These are phyloP conservation scores for Coemansia sp. DNA, from an alignment of 192 early-diverging fungal species.

Conservation along the genomic window DNA sequence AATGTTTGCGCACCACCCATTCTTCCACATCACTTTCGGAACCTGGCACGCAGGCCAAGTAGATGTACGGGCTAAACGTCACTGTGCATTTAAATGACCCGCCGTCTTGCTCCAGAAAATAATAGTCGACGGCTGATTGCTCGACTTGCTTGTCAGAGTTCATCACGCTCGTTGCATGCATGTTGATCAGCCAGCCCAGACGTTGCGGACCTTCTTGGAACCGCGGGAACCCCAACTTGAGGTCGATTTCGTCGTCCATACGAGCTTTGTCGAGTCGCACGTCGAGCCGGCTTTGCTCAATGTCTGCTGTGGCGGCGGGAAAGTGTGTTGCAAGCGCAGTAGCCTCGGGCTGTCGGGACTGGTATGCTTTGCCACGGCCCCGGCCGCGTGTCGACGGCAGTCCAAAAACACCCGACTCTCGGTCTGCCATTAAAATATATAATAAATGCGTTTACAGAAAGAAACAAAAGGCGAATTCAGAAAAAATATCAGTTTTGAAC, in stretches of 20 bases:
- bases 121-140: slow-evolving; percentile 81
- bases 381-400: slow-evolving; percentile 22
- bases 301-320: neutral
- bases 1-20: slow-evolving; percentile 71
- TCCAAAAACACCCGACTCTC: slow-evolving; percentile 18
- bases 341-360: slow-evolving; percentile 6
- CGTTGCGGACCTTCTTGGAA: slow-evolving; percentile 71
- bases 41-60: slow-evolving; percentile 74
- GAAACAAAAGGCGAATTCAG: no score
- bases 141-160: slow-evolving; percentile 66
- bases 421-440: neutral
- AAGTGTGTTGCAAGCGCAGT: neutral
- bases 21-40: slow-evolving; percentile 84
- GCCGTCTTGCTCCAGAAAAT: slow-evolving; percentile 90
- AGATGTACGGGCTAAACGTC: slow-evolving; percentile 89
- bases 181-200: slow-evolving; percentile 95
- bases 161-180: slow-evolving; percentile 75
- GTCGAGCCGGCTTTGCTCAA: neutral
- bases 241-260: slow-evolving; percentile 56
- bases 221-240: slow-evolving; percentile 63
- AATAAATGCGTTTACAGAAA: neutral
- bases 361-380: slow-evolving; percentile 11
- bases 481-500: no score
- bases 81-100: slow-evolving; percentile 86
- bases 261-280: slow-evolving; percentile 29